Percentiles rank a stretch among this genome's conserved stretches.
Conservation (phyloP, 225 moss, liverwort and hornwort genomes). For the Bryoerythrophyllum caledonicum region DNA sequence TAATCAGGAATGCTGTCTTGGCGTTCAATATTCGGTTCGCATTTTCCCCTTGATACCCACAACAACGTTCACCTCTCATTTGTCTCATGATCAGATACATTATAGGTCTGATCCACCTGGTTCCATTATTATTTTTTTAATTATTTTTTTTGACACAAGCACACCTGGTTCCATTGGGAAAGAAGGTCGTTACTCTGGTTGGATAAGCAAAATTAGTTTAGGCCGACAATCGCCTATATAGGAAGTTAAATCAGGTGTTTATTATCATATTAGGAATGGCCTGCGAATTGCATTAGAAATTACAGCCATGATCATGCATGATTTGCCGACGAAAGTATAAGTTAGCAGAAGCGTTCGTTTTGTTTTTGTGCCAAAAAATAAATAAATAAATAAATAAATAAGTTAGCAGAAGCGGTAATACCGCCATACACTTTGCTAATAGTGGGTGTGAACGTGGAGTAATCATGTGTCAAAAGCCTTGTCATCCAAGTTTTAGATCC, state of each 20-base stretch:
- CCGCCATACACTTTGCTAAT: slow-evolving; percentile 21
- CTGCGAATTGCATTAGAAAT: background rate
- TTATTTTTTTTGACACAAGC: too few species aligned
- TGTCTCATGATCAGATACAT: slow-evolving; percentile 10
- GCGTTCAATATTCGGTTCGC: background rate
- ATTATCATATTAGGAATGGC: background rate
- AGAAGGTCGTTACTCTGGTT: background rate
- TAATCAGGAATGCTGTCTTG: slow-evolving; percentile 6
- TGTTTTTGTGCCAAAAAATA: too few species aligned
- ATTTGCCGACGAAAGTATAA: slow-evolving; percentile 10
- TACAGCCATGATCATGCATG: slow-evolving; percentile 25
- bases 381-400: too few species aligned
- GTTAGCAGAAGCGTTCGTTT: too few species aligned
- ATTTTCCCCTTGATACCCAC: slow-evolving; percentile 21
- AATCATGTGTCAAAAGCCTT: slow-evolving; percentile 2
- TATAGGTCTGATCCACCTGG: background rate
- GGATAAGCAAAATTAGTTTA: background rate
- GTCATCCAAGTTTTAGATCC: background rate
- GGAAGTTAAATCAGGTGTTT: background rate
- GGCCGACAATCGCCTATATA: accelerated
- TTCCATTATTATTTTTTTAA: too few species aligned
- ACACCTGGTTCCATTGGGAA: background rate
- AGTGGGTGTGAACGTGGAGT: background rate
- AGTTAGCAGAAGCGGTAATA: background rate
- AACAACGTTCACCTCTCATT: slow-evolving; percentile 22